Evolutionary conservation across 257 asterid species (phyloP).

Genomic region (Solanum gracilifrons): DNA sequence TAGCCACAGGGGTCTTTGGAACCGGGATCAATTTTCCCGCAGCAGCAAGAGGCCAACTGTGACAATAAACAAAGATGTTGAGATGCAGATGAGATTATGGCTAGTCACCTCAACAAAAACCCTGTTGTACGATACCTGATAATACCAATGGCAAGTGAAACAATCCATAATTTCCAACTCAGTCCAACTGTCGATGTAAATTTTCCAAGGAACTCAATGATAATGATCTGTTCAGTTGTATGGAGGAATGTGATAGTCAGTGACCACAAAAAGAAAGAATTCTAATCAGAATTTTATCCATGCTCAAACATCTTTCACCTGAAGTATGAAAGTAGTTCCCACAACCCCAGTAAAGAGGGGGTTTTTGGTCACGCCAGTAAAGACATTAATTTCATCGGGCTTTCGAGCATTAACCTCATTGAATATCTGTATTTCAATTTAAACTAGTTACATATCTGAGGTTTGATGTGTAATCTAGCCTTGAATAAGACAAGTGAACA

Average conservation of each 20-base stretch:
- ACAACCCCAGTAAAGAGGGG: slow-evolving; percentile 72
- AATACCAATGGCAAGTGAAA: slow-evolving; percentile 53
- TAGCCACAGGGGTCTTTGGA: slow-evolving; percentile 77
- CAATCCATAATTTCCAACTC: slow-evolving; percentile 45
- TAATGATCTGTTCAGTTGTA: slow-evolving; percentile 39
- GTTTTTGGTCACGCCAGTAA: slow-evolving; percentile 73
- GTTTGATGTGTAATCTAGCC: not conserved
- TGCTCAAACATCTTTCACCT: slow-evolving; percentile 23
- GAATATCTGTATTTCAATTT: slow-evolving; percentile 42
- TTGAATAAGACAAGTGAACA: not conserved
- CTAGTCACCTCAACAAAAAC: not conserved
- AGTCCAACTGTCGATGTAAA: slow-evolving; percentile 55
- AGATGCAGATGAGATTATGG: not conserved
- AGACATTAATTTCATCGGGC: slow-evolving; percentile 73
- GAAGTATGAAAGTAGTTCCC: slow-evolving; percentile 67
- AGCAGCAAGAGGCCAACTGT: slow-evolving; percentile 93
- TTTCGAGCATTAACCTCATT: slow-evolving; percentile 87
- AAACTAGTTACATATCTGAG: not conserved
- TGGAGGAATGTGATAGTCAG: slow-evolving; percentile 4
- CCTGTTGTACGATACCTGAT: slow-evolving; percentile 36
- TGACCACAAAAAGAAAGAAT: not conserved
- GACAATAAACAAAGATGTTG: slow-evolving; percentile 3
- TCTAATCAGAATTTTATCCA: not conserved
- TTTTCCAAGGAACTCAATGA: slow-evolving; percentile 72
- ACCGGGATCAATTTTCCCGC: slow-evolving; percentile 77